Evolutionary conservation across 139 green algal species (phyloP).

Genomic region (Chlorella sp.): DNA sequence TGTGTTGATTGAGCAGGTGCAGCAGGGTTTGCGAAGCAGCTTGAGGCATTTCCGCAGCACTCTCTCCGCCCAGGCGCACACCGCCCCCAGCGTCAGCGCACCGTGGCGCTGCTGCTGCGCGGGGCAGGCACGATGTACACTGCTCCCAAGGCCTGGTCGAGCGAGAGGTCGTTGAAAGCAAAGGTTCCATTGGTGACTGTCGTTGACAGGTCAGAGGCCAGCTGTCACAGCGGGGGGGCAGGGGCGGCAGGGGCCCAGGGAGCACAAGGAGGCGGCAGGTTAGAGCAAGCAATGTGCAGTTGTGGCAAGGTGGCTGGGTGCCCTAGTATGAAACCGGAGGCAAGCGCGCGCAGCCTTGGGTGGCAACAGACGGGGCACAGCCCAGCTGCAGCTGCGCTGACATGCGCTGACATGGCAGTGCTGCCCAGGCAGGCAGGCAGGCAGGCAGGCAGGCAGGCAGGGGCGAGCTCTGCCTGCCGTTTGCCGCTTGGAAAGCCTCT

Average conservation of each 20-base stretch:
- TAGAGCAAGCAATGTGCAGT: not conserved
- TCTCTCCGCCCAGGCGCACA: not conserved
- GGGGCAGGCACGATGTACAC: not conserved
- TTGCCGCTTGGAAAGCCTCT: too few relatives aligned
- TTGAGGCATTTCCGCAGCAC: not conserved
- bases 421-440: too few relatives aligned
- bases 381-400: too few relatives aligned
- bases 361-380: too few relatives aligned
- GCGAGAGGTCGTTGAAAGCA: not conserved
- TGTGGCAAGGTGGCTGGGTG: too few relatives aligned
- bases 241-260: not conserved
- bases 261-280: not conserved
- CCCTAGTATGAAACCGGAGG: too few relatives aligned
- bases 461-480: too few relatives aligned
- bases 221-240: not conserved
- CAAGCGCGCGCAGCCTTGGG: too few relatives aligned
- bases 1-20: not conserved
- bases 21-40: not conserved
- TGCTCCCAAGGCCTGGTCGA: not conserved
- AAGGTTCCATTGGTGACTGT: conserved; percentile 4
- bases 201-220: not conserved
- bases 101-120: not conserved
- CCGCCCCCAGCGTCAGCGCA: too few relatives aligned
- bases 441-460: too few relatives aligned
- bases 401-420: too few relatives aligned